Conservation (phyloP, 2,329 filamentous ascomycete species). For the Neonectria faginata region DNA sequence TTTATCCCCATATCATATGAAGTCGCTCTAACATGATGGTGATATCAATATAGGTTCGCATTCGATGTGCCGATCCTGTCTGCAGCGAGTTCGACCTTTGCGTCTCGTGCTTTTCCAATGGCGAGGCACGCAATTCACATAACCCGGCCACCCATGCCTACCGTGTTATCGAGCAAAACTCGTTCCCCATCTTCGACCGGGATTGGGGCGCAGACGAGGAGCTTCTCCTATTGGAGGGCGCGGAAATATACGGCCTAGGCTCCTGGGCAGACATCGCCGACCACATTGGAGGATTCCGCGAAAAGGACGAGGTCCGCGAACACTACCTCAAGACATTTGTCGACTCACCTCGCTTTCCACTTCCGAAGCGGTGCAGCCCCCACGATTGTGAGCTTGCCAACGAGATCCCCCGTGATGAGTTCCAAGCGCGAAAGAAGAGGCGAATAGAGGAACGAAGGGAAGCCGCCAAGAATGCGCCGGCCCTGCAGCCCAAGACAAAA, state of each 20-base stretch:
- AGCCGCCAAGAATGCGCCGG: conserved; percentile 83
- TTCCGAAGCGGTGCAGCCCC: conserved; percentile 88
- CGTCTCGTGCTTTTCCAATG: conserved; percentile 91
- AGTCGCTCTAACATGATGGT: conserved; percentile 35
- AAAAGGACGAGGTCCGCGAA: conserved; percentile 94
- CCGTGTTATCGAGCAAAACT: conserved; percentile 97
- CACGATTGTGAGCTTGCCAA: conserved; percentile 83
- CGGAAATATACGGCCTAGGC: conserved; percentile 94
- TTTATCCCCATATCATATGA: conserved; percentile 9
- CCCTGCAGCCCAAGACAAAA: conserved; percentile 91
- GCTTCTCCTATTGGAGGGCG: conserved; percentile 90
- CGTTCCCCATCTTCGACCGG: conserved; percentile 92
- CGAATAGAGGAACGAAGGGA: conserved; percentile 94
- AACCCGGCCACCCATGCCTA: conserved; percentile 88
- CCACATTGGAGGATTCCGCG: conserved; percentile 94
- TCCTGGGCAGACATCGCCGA: conserved; percentile 99
- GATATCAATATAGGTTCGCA: conserved; percentile 77
- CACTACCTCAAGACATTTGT: conserved; percentile 93
- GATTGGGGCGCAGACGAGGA: conserved; percentile 99
- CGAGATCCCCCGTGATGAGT: conserved; percentile 87
- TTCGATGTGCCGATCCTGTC: conserved; percentile 84
- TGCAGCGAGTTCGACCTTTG: conserved; percentile 98
- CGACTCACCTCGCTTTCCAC: conserved; percentile 83
- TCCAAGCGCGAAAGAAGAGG: conserved; percentile 91
- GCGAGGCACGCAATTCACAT: conserved; percentile 83